Conservation (phyloP, 805 yeast genomes). For the Clavispora vitiphila region DNA sequence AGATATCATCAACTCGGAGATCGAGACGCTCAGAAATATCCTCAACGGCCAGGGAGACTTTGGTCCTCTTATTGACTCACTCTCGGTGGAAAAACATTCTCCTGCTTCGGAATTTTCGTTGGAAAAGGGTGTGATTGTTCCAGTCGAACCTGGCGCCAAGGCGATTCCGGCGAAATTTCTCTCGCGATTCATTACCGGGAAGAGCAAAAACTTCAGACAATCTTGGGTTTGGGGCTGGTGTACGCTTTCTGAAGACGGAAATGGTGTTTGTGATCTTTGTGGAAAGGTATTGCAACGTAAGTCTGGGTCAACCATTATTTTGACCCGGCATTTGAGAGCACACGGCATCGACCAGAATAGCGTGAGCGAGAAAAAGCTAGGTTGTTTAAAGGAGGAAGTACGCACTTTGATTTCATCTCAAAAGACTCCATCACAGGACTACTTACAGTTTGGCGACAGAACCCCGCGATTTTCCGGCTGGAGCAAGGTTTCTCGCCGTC, state of each 20-base stretch:
- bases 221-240: slow-evolving; percentile 3
- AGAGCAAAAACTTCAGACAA: neutral
- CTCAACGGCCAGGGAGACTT: neutral
- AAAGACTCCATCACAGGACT: neutral
- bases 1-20: slow-evolving; percentile 4
- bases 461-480: neutral
- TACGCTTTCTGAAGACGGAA: neutral
- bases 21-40: neutral
- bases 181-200: neutral
- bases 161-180: neutral
- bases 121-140: neutral
- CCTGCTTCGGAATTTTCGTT: neutral
- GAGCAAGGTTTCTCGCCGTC: neutral
- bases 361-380: neutral
- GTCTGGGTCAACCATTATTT: slow-evolving; percentile 1
- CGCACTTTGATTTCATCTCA: neutral
- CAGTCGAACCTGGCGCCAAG: neutral
- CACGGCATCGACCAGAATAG: slow-evolving; percentile 4
- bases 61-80: neutral
- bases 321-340: slow-evolving; percentile 3
- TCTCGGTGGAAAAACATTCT: neutral
- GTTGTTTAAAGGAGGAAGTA: neutral
- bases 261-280: neutral
- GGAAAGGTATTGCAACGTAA: neutral
- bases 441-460: neutral